Evolutionary conservation across 192 early-diverging fungal genomes (phyloP).

Genomic region (Entomortierella parvispora): DNA sequence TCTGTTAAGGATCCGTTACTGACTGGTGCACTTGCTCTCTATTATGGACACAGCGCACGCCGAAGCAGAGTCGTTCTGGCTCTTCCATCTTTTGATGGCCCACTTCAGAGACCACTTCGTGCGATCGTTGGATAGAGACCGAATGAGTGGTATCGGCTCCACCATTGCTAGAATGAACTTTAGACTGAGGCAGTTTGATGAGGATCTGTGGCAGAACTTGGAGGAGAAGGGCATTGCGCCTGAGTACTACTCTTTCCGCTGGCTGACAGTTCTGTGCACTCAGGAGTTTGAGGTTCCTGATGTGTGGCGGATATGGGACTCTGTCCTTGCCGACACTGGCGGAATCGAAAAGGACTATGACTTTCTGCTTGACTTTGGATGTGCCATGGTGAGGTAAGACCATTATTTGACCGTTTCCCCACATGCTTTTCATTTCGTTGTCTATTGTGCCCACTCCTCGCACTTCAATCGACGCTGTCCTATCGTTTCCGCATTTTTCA

Average conservation of each 20-base stretch:
- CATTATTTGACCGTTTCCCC: no score
- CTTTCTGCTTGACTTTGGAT: conserved; percentile 79
- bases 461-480: no score
- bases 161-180: conserved; percentile 68
- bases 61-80: conserved; percentile 84
- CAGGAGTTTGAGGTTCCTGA: conserved; percentile 84
- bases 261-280: conserved; percentile 80
- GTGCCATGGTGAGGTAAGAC: conserved; percentile 76
- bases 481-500: no score
- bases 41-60: conserved; percentile 60
- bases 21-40: neutral
- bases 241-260: conserved; percentile 83
- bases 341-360: conserved; percentile 52
- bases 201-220: conserved; percentile 69
- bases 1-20: neutral
- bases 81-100: conserved; percentile 76
- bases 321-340: conserved; percentile 74
- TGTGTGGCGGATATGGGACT: conserved; percentile 84
- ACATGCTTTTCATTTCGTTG: neutral
- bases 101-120: conserved; percentile 86
- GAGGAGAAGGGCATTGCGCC: conserved; percentile 72
- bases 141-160: conserved; percentile 66
- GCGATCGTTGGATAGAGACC: conserved; percentile 71
- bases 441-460: neutral
- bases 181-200: conserved; percentile 64